Evolutionary conservation across 345 rosid genomes (phyloP).

Genomic region (Heritiera littoralis): DNA sequence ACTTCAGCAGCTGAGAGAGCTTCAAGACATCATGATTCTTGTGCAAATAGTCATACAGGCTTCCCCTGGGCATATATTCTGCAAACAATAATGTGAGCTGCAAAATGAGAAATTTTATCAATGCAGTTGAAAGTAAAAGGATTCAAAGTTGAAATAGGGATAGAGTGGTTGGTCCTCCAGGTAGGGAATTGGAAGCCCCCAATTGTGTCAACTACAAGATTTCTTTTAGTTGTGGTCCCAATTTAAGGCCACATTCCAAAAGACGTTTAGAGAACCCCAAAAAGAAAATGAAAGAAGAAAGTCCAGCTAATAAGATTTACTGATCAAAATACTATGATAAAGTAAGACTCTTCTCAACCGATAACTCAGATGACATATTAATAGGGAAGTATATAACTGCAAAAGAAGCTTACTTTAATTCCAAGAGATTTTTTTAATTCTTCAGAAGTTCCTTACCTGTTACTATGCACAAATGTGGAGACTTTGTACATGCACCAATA

Average conservation of each 20-base stretch:
- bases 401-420: slow-evolving; percentile 11
- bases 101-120: slow-evolving; percentile 2
- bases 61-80: slow-evolving; percentile 85
- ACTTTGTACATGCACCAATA: slow-evolving; percentile 65
- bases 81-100: slow-evolving; percentile 30
- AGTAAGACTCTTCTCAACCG: neutral
- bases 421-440: neutral
- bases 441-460: slow-evolving; percentile 49
- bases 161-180: neutral
- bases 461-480: slow-evolving; percentile 64
- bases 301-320: neutral
- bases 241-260: neutral
- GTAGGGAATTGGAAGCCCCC: neutral
- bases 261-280: neutral
- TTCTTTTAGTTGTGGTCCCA: neutral
- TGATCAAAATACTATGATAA: neutral
- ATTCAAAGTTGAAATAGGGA: neutral
- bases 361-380: neutral
- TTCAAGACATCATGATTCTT: slow-evolving; percentile 50
- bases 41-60: slow-evolving; percentile 69
- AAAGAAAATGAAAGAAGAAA: neutral
- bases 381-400: neutral
- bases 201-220: neutral
- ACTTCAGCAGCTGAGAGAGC: slow-evolving; percentile 56
- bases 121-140: neutral